These are phyloP conservation scores for Coprinopsis strossmayeri DNA, from an alignment of 768 basidiomycete species.

Conservation along the genomic window DNA sequence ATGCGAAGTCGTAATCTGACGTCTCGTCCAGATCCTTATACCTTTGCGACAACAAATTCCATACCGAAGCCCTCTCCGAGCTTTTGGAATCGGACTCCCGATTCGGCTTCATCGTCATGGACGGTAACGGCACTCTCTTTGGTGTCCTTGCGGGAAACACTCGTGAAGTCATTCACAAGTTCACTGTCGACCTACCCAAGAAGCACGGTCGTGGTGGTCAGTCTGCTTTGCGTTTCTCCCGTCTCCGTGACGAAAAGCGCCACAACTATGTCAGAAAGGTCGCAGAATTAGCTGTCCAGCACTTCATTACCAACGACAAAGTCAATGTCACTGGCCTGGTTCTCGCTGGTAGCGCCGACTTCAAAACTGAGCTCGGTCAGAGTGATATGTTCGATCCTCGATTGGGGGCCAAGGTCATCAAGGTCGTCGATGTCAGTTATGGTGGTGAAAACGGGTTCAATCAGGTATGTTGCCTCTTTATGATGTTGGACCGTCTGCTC, in stretches of 20 bases:
- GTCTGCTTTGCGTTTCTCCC: conserved; percentile 98
- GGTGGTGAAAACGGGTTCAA: conserved; percentile 99
- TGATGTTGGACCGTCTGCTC: neutral
- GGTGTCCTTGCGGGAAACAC: conserved; percentile 96
- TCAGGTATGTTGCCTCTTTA: conserved; percentile 53
- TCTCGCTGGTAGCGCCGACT: conserved; percentile 94
- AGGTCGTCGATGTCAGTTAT: conserved; percentile 97
- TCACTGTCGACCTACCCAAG: conserved; percentile 98
- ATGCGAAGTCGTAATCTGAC: neutral
- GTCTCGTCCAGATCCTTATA: conserved; percentile 71
- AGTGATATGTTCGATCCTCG: conserved; percentile 95
- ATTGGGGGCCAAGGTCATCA: conserved; percentile 87
- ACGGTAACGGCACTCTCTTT: conserved; percentile 95
- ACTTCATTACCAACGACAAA: conserved; percentile 96
- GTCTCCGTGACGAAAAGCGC: conserved; percentile 97
- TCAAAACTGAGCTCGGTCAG: conserved; percentile 96
- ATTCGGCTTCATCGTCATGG: conserved; percentile 99
- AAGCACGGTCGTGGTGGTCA: conserved; percentile 99
- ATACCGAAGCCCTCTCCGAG: conserved; percentile 95
- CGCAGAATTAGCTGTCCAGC: conserved; percentile 93
- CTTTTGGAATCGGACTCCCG: conserved; percentile 95
- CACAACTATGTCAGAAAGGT: conserved; percentile 99
- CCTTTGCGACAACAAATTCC: conserved; percentile 99
- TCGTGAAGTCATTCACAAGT: conserved; percentile 95
- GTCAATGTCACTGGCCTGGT: conserved; percentile 97